Base-by-base conservation (phyloP, 2,329 filamentous ascomycete genomes). In the Penicillium sp. region DNA sequence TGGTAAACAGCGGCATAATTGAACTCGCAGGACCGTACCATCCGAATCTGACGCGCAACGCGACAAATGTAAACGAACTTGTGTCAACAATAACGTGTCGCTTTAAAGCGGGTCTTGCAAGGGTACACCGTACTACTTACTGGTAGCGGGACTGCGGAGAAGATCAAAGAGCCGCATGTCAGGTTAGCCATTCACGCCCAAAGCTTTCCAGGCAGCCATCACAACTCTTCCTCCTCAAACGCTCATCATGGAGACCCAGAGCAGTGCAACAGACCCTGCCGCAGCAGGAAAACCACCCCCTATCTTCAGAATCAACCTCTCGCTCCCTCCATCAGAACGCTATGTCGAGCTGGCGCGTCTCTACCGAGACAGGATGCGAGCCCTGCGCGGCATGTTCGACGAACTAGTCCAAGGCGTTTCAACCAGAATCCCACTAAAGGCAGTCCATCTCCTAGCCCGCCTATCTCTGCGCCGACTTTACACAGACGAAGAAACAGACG, bases 401-500 rank as follows among this genome's bases (percentile, higher is more conserved):
- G 76, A 82, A 6, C 62, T 86, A 0, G 66, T 87, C 1, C 50
- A 67, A 5, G 71, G 69, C 6, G 44, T 79, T 4, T 63, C 70
- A 3, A 63, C 71, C 6, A 63, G 58, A 5, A 62, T 68, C 9
- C 69, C 69, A 11, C 44, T 72, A 6, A 61, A 64, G 27, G 63
- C 67, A 49, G 62, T 77, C 24, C 69, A 75, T 49, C 59, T 69
- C 13, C 35, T 84, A 1, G 79, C 84, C 0, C 75, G 75, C 0
- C n/a, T 82, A 0, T 68, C 81, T 11, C 68, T 89, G 11, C 78
- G 81, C 4, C 75, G 80, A 1, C 72, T 89, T 0, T 76, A 83
- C 67, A 79, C 77, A 18, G 55, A 71, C 0, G 85, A 89, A 64
- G 85, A 89, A 69, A 87, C 82, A 0, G 78, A 82, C 46, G 87